phyloP scores from a whole-genome alignment of 1,139 yeast genomes.

The Protomyces gravidus region DNA sequence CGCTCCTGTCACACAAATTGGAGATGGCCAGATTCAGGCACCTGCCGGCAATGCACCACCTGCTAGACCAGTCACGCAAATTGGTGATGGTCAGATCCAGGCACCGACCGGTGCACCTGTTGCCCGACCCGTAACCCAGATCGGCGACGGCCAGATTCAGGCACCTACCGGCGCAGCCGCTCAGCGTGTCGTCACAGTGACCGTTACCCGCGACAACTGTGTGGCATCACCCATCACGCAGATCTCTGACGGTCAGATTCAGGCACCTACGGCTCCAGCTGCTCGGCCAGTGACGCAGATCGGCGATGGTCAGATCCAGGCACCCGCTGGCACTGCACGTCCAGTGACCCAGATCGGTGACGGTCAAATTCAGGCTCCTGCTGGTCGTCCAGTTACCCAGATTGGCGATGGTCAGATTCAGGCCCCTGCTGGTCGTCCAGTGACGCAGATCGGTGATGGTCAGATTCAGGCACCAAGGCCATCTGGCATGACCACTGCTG shows the following conservation, averaged over 20 bases:
- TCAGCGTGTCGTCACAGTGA: constrained; percentile 33
- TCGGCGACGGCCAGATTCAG: constrained; percentile 51
- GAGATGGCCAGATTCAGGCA: constrained; percentile 45
- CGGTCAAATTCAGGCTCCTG: constrained; percentile 44
- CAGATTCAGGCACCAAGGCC: constrained; percentile 34
- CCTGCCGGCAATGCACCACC: constrained; percentile 33
- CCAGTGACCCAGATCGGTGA: constrained; percentile 41
- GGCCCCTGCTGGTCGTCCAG: constrained; percentile 42
- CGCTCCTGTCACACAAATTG: constrained; percentile 39
- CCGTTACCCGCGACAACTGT: constrained; percentile 31
- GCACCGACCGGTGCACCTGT: constrained; percentile 36
- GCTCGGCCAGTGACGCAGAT: constrained; percentile 48
- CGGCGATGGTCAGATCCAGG: constrained; percentile 62
- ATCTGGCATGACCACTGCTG: constrained; percentile 42
- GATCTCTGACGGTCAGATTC: constrained; percentile 50
- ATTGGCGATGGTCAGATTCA: constrained; percentile 52
- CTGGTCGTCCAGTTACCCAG: constrained; percentile 43
- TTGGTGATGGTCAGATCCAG: constrained; percentile 45
- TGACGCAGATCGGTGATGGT: constrained; percentile 42
- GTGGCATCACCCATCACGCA: constrained; percentile 44
- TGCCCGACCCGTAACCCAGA: constrained; percentile 46
- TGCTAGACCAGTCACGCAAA: constrained; percentile 38
- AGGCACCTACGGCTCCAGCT: constrained; percentile 42
- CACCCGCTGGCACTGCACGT: constrained; percentile 39
- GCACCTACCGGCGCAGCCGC: constrained; percentile 42